A percentile compares a stretch with the other conserved stretches of the same genome.
These are phyloP conservation scores for Alopecurus myosuroides DNA, from an alignment of 176 grass and related monocot species.

Conservation along the genomic window DNA sequence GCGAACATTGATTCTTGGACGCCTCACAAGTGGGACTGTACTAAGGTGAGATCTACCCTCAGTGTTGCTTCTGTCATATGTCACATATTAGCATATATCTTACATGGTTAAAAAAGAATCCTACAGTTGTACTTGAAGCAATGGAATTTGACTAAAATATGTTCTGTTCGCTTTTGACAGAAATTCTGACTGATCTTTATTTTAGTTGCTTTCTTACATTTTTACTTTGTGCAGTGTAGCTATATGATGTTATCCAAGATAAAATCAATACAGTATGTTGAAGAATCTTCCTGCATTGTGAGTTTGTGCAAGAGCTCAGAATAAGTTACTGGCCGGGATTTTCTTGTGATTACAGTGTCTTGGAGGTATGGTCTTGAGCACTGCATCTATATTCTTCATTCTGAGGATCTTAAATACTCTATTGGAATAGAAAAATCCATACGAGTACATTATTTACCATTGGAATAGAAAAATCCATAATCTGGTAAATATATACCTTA, in stretches of 20 bases:
- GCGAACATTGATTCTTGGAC: neutral
- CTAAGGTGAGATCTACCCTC: conserved; percentile 10
- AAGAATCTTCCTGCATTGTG: neutral
- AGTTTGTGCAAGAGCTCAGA: neutral
- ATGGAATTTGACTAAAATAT: neutral
- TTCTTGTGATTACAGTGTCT: neutral
- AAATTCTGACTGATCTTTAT: neutral
- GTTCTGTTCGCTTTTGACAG: neutral
- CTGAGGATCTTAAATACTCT: neutral
- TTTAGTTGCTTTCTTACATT: neutral
- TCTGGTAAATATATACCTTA: neutral
- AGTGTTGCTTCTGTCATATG: conserved; percentile 5
- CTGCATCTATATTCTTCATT: neutral
- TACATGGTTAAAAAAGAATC: conserved; percentile 13
- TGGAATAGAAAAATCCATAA: neutral
- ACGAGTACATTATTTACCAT: neutral
- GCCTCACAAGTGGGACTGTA: neutral
- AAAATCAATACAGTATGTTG: neutral
- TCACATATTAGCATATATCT: neutral
- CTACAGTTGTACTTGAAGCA: neutral
- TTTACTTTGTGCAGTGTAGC: neutral
- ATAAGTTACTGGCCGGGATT: neutral
- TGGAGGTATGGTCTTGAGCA: neutral
- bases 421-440: neutral
- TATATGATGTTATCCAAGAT: neutral